A percentile compares a stretch with the other conserved stretches of the same genome.
These are phyloP conservation scores for Cyclotella baltica DNA, from an alignment of 108 stramenopile species.

Conservation along the genomic window DNA sequence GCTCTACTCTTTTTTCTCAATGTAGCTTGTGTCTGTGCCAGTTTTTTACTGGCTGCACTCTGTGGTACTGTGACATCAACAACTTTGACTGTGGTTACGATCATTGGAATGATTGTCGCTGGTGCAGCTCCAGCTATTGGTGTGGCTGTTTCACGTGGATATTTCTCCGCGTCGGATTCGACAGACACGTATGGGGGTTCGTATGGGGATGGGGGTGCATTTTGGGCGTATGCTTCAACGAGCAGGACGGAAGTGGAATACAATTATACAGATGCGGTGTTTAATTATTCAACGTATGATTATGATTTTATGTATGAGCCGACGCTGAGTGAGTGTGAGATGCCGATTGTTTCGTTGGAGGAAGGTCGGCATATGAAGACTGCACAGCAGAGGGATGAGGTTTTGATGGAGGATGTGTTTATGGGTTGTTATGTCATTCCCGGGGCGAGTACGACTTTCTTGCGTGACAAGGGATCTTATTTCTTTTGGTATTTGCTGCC, in stretches of 20 bases:
- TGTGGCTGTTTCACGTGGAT: background rate
- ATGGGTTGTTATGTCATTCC: slow-evolving; percentile 50
- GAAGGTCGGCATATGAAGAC: slow-evolving; percentile 27
- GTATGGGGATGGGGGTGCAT: slow-evolving; percentile 11
- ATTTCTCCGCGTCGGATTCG: background rate
- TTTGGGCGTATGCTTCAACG: slow-evolving; percentile 39
- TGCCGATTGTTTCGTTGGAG: slow-evolving; percentile 43
- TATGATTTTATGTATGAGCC: background rate
- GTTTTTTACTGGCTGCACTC: slow-evolving; percentile 56
- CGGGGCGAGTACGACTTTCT: slow-evolving; percentile 17
- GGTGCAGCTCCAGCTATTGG: slow-evolving; percentile 34
- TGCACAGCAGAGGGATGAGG: slow-evolving; percentile 33
- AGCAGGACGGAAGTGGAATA: background rate
- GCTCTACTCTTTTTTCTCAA: slow-evolving; percentile 55
- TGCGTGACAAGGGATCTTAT: background rate
- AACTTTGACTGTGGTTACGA: slow-evolving; percentile 31
- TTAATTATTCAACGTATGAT: slow-evolving; percentile 14
- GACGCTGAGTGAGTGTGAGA: slow-evolving; percentile 20
- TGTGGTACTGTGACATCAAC: slow-evolving; percentile 43
- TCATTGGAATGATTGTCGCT: slow-evolving; percentile 43
- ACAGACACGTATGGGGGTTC: slow-evolving; percentile 27
- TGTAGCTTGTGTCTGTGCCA: slow-evolving; percentile 45
- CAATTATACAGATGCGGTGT: background rate
- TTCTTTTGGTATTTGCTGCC: slow-evolving; percentile 56
- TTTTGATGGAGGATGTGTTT: slow-evolving; percentile 51